Conservation (phyloP, 2,329 filamentous ascomycete species). For the Cladophialophora chaetospira region DNA sequence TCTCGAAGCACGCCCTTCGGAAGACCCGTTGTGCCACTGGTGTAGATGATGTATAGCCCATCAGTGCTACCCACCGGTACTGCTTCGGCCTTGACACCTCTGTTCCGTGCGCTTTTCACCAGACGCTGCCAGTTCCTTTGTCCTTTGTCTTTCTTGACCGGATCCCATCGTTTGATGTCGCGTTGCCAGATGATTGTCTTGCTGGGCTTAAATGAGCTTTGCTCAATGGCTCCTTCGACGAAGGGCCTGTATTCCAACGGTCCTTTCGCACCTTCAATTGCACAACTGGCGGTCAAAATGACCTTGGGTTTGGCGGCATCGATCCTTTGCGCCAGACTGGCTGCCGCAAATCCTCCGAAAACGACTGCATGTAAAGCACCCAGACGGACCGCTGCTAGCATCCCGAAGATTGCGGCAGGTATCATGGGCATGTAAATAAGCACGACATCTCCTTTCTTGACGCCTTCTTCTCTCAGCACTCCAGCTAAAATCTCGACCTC, state of each 20-base stretch:
- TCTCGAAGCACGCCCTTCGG: constrained; percentile 84
- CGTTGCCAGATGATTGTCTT: constrained; percentile 83
- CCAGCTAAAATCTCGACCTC: constrained; percentile 83
- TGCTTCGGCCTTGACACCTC: constrained; percentile 69
- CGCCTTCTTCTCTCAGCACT: constrained; percentile 77
- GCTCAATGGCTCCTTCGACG: constrained; percentile 70
- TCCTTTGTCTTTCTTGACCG: constrained; percentile 64
- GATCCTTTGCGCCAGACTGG: constrained; percentile 82
- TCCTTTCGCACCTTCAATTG: constrained; percentile 82
- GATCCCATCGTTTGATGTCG: constrained; percentile 72
- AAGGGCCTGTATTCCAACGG: constrained; percentile 76
- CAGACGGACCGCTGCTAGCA: constrained; percentile 76
- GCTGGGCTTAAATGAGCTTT: constrained; percentile 69
- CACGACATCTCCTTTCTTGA: constrained; percentile 81
- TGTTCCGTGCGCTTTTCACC: constrained; percentile 67
- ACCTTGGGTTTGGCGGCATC: constrained; percentile 74
- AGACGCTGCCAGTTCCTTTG: constrained; percentile 80
- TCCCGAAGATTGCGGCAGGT: constrained; percentile 80
- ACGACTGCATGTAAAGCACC: constrained; percentile 90
- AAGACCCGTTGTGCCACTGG: constrained; percentile 76
- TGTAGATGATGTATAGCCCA: constrained; percentile 88
- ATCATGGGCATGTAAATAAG: constrained; percentile 98
- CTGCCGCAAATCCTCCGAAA: constrained; percentile 85
- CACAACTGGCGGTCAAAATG: constrained; percentile 87
- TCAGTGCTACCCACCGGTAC: constrained; percentile 79